These are phyloP conservation scores for Symbiodinium pilosum DNA, from an alignment of 73 alveolate genomes.

Conservation along the genomic window DNA sequence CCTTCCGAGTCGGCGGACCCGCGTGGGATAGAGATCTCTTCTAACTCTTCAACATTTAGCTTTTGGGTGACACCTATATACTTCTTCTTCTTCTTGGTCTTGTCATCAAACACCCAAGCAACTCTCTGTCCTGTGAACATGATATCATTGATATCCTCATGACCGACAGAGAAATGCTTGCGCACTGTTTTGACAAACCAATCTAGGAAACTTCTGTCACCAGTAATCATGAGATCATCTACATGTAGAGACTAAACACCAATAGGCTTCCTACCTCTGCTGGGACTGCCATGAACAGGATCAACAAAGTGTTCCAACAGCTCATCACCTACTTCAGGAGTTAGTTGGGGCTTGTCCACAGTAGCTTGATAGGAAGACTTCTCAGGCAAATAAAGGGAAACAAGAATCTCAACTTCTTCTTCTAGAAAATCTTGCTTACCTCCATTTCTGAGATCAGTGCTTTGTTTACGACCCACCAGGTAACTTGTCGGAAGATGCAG, in stretches of 20 bases:
- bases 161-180: not conserved
- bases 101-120: not conserved
- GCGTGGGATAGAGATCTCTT: too few species aligned
- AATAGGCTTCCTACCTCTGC: not conserved
- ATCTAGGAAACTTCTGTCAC: not conserved
- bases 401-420: conserved; percentile 26
- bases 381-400: not conserved
- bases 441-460: not conserved
- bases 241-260: conserved; percentile 5
- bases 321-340: not conserved
- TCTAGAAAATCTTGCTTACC: not conserved
- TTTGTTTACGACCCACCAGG: not conserved
- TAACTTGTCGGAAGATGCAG: not conserved
- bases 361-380: not conserved
- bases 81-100: too few species aligned
- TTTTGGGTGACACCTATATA: too few species aligned
- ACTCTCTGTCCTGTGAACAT: not conserved
- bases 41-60: too few species aligned
- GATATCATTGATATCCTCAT: not conserved
- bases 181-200: not conserved
- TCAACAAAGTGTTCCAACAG: conserved; percentile 8
- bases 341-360: not conserved
- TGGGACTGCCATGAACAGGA: conserved; percentile 18
- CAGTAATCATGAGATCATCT: not conserved
- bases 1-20: too few species aligned